phyloP scores from a whole-genome alignment of 164 flowering plant species.

The Brasenia schreberi region DNA sequence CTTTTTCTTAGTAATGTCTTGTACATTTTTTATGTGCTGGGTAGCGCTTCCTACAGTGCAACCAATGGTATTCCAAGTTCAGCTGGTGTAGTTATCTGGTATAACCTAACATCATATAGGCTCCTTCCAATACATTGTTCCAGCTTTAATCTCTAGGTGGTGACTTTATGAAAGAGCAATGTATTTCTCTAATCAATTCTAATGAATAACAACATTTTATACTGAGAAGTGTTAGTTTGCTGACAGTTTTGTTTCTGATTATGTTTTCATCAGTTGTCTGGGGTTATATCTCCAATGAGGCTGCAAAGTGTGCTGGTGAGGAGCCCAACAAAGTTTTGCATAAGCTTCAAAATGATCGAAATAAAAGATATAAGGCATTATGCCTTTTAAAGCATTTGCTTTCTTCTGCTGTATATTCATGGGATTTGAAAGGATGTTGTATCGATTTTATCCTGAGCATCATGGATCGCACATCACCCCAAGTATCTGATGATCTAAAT shows the following conservation, averaged over 20 bases:
- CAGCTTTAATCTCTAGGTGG: too few relatives aligned
- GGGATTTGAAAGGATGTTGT: conserved; percentile 55
- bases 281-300: conserved; percentile 49
- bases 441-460: conserved; percentile 46
- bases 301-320: conserved; percentile 38
- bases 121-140: too few relatives aligned
- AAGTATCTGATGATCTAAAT: conserved; percentile 12
- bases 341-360: conserved; percentile 35
- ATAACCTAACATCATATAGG: too few relatives aligned
- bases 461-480: conserved; percentile 20
- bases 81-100: too few relatives aligned
- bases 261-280: conserved; percentile 44
- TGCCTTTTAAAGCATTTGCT: conserved; percentile 56
- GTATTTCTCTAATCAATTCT: too few relatives aligned
- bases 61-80: too few relatives aligned
- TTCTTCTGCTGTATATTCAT: conserved; percentile 30
- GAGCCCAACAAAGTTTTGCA: conserved; percentile 30
- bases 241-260: too few relatives aligned
- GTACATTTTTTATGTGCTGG: not conserved
- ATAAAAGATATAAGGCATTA: conserved; percentile 63
- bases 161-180: too few relatives aligned
- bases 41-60: too few relatives aligned
- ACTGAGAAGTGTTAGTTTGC: not conserved
- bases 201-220: not conserved
- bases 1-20: not conserved